Evolutionary conservation across 768 basidiomycete genomes (phyloP).

Genomic region (Lentinula detonsa): DNA sequence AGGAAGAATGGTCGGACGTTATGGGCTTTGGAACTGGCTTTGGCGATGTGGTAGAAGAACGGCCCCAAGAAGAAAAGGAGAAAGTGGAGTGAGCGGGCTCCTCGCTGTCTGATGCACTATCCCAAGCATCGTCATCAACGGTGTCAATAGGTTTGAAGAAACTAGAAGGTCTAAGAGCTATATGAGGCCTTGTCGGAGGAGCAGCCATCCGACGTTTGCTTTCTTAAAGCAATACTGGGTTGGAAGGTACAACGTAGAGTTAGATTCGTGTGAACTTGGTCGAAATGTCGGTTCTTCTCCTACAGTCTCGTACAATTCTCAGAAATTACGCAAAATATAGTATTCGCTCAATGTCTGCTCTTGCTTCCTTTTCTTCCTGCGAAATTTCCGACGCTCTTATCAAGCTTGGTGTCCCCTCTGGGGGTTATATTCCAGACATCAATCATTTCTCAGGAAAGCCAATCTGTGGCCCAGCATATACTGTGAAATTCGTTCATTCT

Average conservation of each 20-base stretch:
- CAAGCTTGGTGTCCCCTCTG: constrained; percentile 65
- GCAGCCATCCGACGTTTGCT: constrained; percentile 32
- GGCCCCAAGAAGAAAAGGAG: constrained; percentile 42
- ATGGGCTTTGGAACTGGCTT: constrained; percentile 51
- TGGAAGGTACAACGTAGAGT: not conserved
- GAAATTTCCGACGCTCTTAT: constrained; percentile 31
- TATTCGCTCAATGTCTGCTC: not conserved
- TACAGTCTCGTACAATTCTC: not conserved
- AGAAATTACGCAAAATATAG: not conserved
- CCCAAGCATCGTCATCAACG: constrained; percentile 88
- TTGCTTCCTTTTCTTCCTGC: not conserved
- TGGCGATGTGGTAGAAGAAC: constrained; percentile 37
- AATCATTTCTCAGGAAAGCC: constrained; percentile 37
- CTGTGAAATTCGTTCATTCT: constrained; percentile 72
- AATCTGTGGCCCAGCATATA: constrained; percentile 77
- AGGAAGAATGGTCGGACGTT: constrained; percentile 41
- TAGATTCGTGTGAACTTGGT: constrained; percentile 1
- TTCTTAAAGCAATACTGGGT: not conserved
- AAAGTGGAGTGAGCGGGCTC: constrained; percentile 52
- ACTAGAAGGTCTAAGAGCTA: constrained; percentile 52
- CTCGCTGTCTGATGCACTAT: constrained; percentile 76
- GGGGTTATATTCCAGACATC: constrained; percentile 81
- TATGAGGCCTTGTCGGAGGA: constrained; percentile 70
- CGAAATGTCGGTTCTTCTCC: not conserved
- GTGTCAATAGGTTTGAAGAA: constrained; percentile 48